These are phyloP conservation scores for Lichtheimia ornata DNA, from an alignment of 371 early-diverging fungal genomes.

Conservation along the genomic window DNA sequence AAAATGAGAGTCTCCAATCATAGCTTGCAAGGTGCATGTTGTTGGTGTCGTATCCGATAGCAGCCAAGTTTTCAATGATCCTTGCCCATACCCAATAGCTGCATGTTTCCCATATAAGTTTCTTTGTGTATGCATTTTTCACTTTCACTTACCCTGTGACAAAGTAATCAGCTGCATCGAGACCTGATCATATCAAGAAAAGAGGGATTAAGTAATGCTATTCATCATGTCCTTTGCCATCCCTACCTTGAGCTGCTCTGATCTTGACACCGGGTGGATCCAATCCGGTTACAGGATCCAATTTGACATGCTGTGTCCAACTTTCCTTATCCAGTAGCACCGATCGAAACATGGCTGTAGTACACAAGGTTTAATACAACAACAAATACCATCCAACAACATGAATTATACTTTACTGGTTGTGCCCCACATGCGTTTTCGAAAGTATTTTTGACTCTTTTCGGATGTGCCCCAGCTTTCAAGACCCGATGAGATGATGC, in stretches of 20 bases:
- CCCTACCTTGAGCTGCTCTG: constrained; percentile 79
- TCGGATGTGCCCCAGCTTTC: constrained; percentile 89
- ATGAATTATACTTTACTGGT: constrained; percentile 47
- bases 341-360: constrained; percentile 76
- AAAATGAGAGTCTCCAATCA: constrained; percentile 90
- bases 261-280: constrained; percentile 87
- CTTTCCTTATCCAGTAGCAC: constrained; percentile 84
- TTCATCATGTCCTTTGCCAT: not conserved
- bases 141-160: constrained; percentile 69
- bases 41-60: constrained; percentile 88
- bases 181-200: constrained; percentile 35
- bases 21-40: constrained; percentile 88
- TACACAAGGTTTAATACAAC: not conserved
- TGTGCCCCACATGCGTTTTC: constrained; percentile 94
- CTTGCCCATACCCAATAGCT: constrained; percentile 94
- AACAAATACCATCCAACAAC: not conserved
- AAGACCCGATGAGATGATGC: constrained; percentile 87
- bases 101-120: constrained; percentile 1
- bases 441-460: constrained; percentile 78
- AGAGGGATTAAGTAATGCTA: not conserved
- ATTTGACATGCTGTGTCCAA: constrained; percentile 83
- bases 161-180: constrained; percentile 94
- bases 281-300: constrained; percentile 83
- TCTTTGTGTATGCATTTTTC: not conserved
- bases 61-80: constrained; percentile 81